Conservation (phyloP, 2,329 filamentous ascomycete genomes). For the Lachnellula subtilissima region DNA sequence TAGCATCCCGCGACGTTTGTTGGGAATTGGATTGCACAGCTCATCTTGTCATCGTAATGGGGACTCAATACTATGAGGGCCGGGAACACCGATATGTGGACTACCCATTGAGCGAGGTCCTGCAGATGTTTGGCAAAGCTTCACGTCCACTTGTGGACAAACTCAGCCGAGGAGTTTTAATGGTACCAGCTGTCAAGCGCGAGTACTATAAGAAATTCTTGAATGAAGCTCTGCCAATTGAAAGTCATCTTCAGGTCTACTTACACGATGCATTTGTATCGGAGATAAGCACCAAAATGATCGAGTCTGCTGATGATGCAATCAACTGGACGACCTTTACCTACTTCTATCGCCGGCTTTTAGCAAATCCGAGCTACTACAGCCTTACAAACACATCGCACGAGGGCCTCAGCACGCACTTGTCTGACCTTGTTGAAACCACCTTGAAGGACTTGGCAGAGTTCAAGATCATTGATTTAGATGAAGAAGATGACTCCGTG, state of each 20-base stretch:
- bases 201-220: conserved; percentile 99
- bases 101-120: conserved; percentile 86
- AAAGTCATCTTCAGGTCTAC: conserved; percentile 87
- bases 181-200: conserved; percentile 90
- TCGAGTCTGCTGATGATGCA: conserved; percentile 91
- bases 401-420: conserved; percentile 86
- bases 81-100: conserved; percentile 96
- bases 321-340: conserved; percentile 99
- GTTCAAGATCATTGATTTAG: conserved; percentile 91
- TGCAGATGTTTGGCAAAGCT: conserved; percentile 98
- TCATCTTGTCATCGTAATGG: conserved; percentile 93
- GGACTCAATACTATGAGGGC: conserved; percentile 95
- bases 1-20: conserved; percentile 82
- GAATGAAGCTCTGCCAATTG: conserved; percentile 90
- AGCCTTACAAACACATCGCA: conserved; percentile 82
- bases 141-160: conserved; percentile 74
- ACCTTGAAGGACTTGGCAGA: conserved; percentile 87
- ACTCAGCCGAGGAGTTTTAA: conserved; percentile 83
- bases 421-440: conserved; percentile 91
- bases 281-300: conserved; percentile 93
- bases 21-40: conserved; percentile 90
- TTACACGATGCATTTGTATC: conserved; percentile 95
- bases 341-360: conserved; percentile 91
- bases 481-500: conserved; percentile 88
- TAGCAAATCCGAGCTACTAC: conserved; percentile 97